These are phyloP conservation scores for Otatea glauca DNA, from an alignment of 176 grass and related monocot genomes.

Conservation along the genomic window DNA sequence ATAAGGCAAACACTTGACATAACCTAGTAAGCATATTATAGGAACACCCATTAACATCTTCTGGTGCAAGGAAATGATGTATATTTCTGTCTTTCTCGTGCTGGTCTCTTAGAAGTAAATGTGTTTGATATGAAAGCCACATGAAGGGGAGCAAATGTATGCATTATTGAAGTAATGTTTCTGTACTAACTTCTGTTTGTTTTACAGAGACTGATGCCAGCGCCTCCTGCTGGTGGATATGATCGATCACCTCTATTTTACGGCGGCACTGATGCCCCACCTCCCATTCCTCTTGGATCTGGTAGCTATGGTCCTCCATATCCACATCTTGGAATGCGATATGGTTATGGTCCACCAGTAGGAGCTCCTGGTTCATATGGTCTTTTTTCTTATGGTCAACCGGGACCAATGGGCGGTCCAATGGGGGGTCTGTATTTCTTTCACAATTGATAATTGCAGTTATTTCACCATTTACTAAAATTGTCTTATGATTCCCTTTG, in stretches of 20 bases:
- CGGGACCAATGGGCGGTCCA: slow-evolving; percentile 70
- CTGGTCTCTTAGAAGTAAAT: background rate
- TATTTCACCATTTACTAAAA: slow-evolving; percentile 17
- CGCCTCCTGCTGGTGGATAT: slow-evolving; percentile 57
- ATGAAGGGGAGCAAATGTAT: background rate
- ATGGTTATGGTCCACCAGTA: slow-evolving; percentile 73
- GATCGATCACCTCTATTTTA: slow-evolving; percentile 82
- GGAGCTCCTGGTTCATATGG: slow-evolving; percentile 73
- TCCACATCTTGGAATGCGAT: slow-evolving; percentile 68
- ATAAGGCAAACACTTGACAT: background rate
- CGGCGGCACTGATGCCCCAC: slow-evolving; percentile 50
- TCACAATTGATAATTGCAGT: slow-evolving; percentile 21
- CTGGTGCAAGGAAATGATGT: background rate
- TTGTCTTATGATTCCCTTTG: slow-evolving; percentile 36
- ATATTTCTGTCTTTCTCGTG: background rate
- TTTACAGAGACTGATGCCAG: slow-evolving; percentile 67
- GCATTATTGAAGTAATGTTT: background rate
- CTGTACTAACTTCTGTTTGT: slow-evolving; percentile 36
- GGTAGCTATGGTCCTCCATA: slow-evolving; percentile 67
- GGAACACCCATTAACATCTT: background rate
- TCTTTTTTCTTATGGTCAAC: slow-evolving; percentile 77
- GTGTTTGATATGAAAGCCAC: background rate
- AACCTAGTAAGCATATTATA: slow-evolving; percentile 12
- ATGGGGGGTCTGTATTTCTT: slow-evolving; percentile 68
- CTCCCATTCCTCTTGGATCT: slow-evolving; percentile 64